Conservation (phyloP, 257 asterid genomes). For the Solanum pennellii region DNA sequence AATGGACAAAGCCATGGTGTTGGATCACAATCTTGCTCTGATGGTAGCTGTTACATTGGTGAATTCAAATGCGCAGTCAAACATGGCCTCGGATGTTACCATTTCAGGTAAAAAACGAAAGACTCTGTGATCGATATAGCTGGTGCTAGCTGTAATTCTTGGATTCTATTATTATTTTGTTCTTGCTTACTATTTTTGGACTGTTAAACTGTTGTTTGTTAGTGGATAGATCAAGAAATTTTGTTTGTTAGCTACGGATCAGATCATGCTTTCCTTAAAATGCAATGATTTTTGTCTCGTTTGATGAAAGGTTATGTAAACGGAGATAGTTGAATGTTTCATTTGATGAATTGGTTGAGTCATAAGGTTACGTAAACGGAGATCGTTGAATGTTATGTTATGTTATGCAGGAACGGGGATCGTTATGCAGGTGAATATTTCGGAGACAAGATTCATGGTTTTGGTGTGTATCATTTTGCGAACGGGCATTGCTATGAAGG, state of each 20-base stretch:
- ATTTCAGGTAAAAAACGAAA: slow-evolving; percentile 45
- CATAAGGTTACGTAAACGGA: not conserved
- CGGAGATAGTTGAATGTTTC: not conserved
- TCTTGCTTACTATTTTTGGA: not conserved
- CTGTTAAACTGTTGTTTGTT: not conserved
- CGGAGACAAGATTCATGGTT: slow-evolving; percentile 46
- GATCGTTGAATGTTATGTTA: not conserved
- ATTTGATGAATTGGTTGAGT: not conserved
- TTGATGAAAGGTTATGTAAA: not conserved
- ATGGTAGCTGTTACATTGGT: slow-evolving; percentile 10
- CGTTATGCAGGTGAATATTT: slow-evolving; percentile 74
- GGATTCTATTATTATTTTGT: not conserved
- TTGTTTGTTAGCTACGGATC: not conserved
- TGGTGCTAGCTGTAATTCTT: not conserved
- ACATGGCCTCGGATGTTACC: slow-evolving; percentile 53
- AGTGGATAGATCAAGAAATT: not conserved
- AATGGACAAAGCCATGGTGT: slow-evolving; percentile 9
- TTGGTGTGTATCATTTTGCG: slow-evolving; percentile 37
- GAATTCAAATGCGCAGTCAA: slow-evolving; percentile 5
- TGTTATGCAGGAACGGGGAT: slow-evolving; percentile 55
- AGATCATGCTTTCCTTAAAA: not conserved
- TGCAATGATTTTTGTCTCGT: not conserved
- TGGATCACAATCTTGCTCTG: slow-evolving; percentile 6
- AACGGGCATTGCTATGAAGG: slow-evolving; percentile 84
- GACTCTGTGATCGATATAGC: not conserved